Evolutionary conservation across 1,139 yeast species (phyloP).

Genomic region (Sugiyamaella japonica): DNA sequence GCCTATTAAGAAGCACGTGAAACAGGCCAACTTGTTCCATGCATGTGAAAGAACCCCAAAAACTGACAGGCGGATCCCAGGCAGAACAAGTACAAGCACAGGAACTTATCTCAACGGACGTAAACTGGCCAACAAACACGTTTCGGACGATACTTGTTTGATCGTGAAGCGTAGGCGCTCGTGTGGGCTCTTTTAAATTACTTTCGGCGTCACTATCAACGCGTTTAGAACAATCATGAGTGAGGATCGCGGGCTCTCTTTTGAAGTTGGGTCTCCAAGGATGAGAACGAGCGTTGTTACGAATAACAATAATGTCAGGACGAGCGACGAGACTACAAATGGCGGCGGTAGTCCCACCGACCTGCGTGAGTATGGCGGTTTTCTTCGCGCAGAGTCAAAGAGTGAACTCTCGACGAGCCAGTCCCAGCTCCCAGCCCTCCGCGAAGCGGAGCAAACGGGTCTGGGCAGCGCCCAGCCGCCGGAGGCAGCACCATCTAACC

Average conservation of each 20-base stretch:
- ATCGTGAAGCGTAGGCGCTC: too few relatives aligned
- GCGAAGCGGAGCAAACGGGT: too few relatives aligned
- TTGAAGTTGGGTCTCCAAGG: neutral
- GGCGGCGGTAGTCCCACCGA: neutral
- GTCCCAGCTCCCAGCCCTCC: too few relatives aligned
- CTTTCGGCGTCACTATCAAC: neutral
- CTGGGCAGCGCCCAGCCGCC: too few relatives aligned
- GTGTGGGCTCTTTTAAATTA: neutral
- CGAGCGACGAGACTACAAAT: neutral
- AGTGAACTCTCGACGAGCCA: too few relatives aligned
- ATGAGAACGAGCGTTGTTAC: neutral
- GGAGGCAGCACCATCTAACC: neutral
- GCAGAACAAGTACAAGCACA: neutral
- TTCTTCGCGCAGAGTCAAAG: too few relatives aligned
- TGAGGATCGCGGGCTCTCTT: conserved; percentile 5
- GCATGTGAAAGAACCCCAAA: neutral
- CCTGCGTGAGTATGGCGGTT: neutral
- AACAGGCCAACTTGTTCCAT: neutral
- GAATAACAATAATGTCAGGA: neutral
- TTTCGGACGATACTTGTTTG: too few relatives aligned
- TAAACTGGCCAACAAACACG: neutral
- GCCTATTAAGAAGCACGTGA: neutral
- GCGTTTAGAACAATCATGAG: neutral
- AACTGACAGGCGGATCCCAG: neutral
- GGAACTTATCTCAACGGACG: neutral